phyloP scores from a whole-genome alignment of 768 basidiomycete genomes.

The Mycena filopes region DNA sequence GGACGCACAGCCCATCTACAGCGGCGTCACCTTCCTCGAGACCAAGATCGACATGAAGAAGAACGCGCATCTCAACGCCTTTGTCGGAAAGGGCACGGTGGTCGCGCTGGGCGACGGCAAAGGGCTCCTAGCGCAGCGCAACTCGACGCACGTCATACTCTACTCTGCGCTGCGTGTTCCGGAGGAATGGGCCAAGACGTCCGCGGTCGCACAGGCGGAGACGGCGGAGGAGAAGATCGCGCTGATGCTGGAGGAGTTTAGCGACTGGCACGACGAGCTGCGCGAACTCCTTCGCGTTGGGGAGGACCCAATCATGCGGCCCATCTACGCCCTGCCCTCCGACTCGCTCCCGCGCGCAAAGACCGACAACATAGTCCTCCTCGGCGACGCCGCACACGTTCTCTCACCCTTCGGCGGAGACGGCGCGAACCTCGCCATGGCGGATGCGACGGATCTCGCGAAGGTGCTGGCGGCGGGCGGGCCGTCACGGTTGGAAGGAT shows the following conservation, averaged over 20 bases:
- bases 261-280: conserved; percentile 21
- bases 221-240: conserved; percentile 2
- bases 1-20: conserved; percentile 40
- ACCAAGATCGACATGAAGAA: conserved; percentile 22
- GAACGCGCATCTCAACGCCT: conserved; percentile 26
- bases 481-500: conserved; percentile 20
- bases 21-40: conserved; percentile 36
- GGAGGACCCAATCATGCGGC: conserved; percentile 4
- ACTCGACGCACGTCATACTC: conserved; percentile 40
- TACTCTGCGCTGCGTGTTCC: conserved; percentile 32
- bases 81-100: conserved; percentile 39
- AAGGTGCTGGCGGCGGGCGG: conserved; percentile 13
- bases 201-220: conserved; percentile 15
- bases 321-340: conserved; percentile 27
- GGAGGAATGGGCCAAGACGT: conserved; percentile 20
- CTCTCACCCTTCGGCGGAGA: conserved; percentile 50
- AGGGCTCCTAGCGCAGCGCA: conserved; percentile 46
- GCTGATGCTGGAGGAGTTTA: conserved; percentile 15
- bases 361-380: conserved; percentile 14
- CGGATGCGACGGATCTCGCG: conserved; percentile 35
- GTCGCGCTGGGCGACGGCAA: conserved; percentile 39
- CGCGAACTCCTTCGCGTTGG: conserved; percentile 23
- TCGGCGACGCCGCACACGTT: conserved; percentile 52
- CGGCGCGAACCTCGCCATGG: conserved; percentile 49
- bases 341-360: neutral